Conservation (phyloP, 2,329 filamentous ascomycete genomes). For the Pochonia chlamydosporia region DNA sequence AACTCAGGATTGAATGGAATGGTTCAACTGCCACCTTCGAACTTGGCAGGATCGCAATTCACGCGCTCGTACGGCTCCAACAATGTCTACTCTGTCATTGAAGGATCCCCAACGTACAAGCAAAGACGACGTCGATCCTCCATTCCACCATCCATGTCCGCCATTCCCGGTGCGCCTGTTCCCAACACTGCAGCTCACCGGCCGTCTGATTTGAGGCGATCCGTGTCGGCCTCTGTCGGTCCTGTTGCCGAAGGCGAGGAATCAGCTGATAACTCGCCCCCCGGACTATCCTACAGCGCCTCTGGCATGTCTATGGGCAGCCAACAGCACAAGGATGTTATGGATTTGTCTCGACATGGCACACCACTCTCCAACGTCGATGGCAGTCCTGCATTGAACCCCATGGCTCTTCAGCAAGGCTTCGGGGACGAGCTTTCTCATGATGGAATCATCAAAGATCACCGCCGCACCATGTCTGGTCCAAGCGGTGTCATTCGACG, state of each 20-base stretch:
- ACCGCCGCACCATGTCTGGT: slow-evolving; percentile 65
- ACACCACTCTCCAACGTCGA: slow-evolving; percentile 85
- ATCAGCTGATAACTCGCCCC: slow-evolving; percentile 71
- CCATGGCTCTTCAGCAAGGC: slow-evolving; percentile 66
- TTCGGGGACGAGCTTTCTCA: slow-evolving; percentile 60
- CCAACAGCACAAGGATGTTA: slow-evolving; percentile 70
- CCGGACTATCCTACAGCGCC: slow-evolving; percentile 67
- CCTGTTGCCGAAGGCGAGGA: slow-evolving; percentile 78
- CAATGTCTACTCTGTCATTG: slow-evolving; percentile 92
- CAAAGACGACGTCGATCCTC: slow-evolving; percentile 91
- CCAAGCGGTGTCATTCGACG: slow-evolving; percentile 75
- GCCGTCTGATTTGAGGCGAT: slow-evolving; percentile 85
- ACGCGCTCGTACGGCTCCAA: slow-evolving; percentile 64
- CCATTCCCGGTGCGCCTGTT: slow-evolving; percentile 61
- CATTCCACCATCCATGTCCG: slow-evolving; percentile 71
- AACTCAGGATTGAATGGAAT: slow-evolving; percentile 78
- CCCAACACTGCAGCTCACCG: slow-evolving; percentile 62
- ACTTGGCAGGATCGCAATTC: slow-evolving; percentile 75
- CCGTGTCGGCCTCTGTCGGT: slow-evolving; percentile 80
- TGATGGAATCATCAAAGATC: slow-evolving; percentile 38
- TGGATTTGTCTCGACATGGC: slow-evolving; percentile 81
- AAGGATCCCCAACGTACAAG: slow-evolving; percentile 98
- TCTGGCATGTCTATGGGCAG: slow-evolving; percentile 56
- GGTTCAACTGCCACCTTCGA: slow-evolving; percentile 84
- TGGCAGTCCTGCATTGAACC: slow-evolving; percentile 71